Evolutionary conservation across 2,329 filamentous ascomycete genomes (phyloP).

Genomic region (Westerdykella sp.): DNA sequence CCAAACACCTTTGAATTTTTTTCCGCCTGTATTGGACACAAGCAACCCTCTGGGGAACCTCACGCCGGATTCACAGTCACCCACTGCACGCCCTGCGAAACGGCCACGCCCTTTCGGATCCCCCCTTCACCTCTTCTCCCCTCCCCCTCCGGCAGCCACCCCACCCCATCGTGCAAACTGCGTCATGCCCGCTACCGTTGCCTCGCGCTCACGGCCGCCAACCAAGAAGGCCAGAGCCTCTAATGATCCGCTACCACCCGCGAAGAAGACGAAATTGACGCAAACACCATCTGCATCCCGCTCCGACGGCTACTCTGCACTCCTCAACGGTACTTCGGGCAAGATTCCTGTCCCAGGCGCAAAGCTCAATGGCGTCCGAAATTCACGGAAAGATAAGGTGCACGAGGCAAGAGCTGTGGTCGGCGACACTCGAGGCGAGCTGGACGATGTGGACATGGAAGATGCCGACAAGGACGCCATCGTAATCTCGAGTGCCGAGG

Average conservation of each 20-base stretch:
- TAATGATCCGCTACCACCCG: slow-evolving; percentile 28
- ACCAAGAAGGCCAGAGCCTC: slow-evolving; percentile 12
- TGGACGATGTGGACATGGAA: slow-evolving; percentile 38
- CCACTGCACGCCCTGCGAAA: slow-evolving; percentile 19
- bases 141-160: slow-evolving; percentile 5
- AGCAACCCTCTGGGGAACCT: neutral
- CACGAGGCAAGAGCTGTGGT: slow-evolving; percentile 55
- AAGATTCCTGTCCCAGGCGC: slow-evolving; percentile 39
- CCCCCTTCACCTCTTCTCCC: slow-evolving; percentile 1
- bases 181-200: slow-evolving; percentile 31
- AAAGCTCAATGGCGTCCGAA: slow-evolving; percentile 47
- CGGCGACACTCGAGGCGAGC: slow-evolving; percentile 43
- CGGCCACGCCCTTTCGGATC: slow-evolving; percentile 2
- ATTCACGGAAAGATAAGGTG: slow-evolving; percentile 47
- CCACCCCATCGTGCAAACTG: slow-evolving; percentile 8
- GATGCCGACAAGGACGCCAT: slow-evolving; percentile 36
- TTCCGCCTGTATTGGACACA: slow-evolving; percentile 12
- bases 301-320: slow-evolving; percentile 27
- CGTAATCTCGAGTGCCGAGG: slow-evolving; percentile 44
- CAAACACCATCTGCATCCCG: slow-evolving; percentile 18
- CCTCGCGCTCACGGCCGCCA: slow-evolving; percentile 18
- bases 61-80: slow-evolving; percentile 12
- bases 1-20: slow-evolving; percentile 13
- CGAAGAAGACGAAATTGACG: slow-evolving; percentile 35
- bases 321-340: slow-evolving; percentile 23